Percentiles rank a stretch among this genome's conserved stretches.
phyloP scores from a whole-genome alignment of 1,284 basidiomycete genomes.

The Sanguinoderma infundibulare region DNA sequence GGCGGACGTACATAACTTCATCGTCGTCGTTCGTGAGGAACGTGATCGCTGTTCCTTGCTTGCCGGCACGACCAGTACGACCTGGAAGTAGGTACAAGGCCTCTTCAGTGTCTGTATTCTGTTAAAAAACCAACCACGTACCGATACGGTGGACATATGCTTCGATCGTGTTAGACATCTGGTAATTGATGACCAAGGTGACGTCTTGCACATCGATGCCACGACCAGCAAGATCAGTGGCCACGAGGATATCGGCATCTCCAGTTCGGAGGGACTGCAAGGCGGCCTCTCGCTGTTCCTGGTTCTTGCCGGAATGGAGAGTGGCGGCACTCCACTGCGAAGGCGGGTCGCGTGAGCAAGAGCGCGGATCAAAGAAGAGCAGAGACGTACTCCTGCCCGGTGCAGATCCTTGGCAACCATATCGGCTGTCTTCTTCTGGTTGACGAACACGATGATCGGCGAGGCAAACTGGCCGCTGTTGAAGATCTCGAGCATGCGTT shows the following conservation, averaged over 20 bases:
- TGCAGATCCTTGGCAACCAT: constrained; percentile 93
- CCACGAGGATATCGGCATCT: constrained; percentile 86
- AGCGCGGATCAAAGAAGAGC: constrained; percentile 4
- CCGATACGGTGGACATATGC: constrained; percentile 98
- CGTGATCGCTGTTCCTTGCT: constrained; percentile 90
- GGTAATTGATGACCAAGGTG: constrained; percentile 94
- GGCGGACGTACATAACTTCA: constrained; percentile 87
- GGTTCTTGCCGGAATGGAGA: constrained; percentile 96
- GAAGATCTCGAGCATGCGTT: constrained; percentile 88
- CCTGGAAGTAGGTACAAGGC: constrained; percentile 46
- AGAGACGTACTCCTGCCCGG: constrained; percentile 71
- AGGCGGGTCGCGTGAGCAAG: constrained; percentile 13
- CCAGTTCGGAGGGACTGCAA: constrained; percentile 87
- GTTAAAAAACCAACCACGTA: constrained; percentile 35
- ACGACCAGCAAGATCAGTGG: constrained; percentile 96
- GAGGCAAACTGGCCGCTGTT: constrained; percentile 82
- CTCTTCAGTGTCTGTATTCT: not conserved
- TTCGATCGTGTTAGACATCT: constrained; percentile 96
- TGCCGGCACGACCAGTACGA: constrained; percentile 97
- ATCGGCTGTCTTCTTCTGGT: constrained; percentile 98
- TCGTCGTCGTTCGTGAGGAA: constrained; percentile 96
- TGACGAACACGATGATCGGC: constrained; percentile 99
- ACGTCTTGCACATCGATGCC: constrained; percentile 99
- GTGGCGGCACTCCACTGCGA: constrained; percentile 84
- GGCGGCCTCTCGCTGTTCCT: constrained; percentile 94